These are phyloP conservation scores for Debaryomyces nepalensis DNA, from an alignment of 1,139 yeast genomes.

Conservation along the genomic window DNA sequence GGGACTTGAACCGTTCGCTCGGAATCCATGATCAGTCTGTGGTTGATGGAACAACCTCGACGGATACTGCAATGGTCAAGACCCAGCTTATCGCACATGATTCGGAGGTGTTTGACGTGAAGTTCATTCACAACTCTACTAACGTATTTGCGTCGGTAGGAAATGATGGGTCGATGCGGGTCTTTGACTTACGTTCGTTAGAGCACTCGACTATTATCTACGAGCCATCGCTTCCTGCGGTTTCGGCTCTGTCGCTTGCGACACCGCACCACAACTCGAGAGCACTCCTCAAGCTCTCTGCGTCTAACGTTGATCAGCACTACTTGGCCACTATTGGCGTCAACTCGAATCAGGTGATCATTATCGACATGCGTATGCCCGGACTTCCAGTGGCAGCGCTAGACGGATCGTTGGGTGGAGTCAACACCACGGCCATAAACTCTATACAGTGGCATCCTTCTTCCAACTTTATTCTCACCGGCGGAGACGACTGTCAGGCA, in stretches of 20 bases:
- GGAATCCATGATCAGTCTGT: slow-evolving; percentile 17
- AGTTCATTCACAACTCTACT: slow-evolving; percentile 74
- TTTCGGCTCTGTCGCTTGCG: slow-evolving; percentile 34
- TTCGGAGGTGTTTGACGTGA: slow-evolving; percentile 91
- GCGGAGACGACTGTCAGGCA: slow-evolving; percentile 91
- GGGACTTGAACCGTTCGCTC: slow-evolving; percentile 69
- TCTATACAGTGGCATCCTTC: slow-evolving; percentile 85
- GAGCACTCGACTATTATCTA: slow-evolving; percentile 95
- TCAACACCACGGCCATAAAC: slow-evolving; percentile 61
- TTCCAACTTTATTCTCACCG: slow-evolving; percentile 67
- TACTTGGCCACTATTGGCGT: slow-evolving; percentile 79
- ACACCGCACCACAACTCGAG: slow-evolving; percentile 36
- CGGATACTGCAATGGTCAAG: slow-evolving; percentile 71
- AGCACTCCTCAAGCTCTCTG: slow-evolving; percentile 74
- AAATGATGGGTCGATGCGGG: slow-evolving; percentile 92
- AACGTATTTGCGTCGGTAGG: slow-evolving; percentile 92
- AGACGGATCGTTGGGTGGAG: slow-evolving; percentile 63
- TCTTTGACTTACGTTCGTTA: slow-evolving; percentile 84
- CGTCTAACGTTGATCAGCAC: slow-evolving; percentile 82
- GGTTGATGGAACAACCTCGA: slow-evolving; percentile 27
- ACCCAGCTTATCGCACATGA: slow-evolving; percentile 97
- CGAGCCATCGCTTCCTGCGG: slow-evolving; percentile 49
- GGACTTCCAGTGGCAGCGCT: slow-evolving; percentile 76
- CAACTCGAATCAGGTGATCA: slow-evolving; percentile 65
- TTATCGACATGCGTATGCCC: slow-evolving; percentile 87